Conservation (phyloP, 768 basidiomycete genomes). For the Boletus rubroflammeus region DNA sequence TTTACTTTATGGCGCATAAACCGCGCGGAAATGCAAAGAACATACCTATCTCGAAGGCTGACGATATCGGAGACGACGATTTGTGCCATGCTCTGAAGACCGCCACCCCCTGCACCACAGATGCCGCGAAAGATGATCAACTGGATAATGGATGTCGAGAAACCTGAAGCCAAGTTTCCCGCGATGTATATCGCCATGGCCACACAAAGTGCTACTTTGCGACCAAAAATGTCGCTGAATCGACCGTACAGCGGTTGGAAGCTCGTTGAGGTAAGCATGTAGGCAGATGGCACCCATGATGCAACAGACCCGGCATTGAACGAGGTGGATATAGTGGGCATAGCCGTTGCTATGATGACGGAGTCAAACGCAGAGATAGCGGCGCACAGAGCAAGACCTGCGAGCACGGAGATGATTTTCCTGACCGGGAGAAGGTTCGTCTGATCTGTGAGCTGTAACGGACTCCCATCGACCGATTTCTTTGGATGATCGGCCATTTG, state of each 20-base stretch:
- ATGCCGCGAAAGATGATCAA: slow-evolving; percentile 68
- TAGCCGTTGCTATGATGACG: slow-evolving; percentile 68
- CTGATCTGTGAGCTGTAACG: slow-evolving; percentile 56
- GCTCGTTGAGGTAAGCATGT: slow-evolving; percentile 55
- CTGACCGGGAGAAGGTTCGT: slow-evolving; percentile 69
- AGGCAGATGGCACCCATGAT: slow-evolving; percentile 73
- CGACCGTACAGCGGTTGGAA: slow-evolving; percentile 50
- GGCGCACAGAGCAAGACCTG: slow-evolving; percentile 57
- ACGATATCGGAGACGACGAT: slow-evolving; percentile 75
- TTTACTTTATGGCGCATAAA: neutral
- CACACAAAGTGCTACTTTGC: slow-evolving; percentile 55
- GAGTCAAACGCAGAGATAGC: slow-evolving; percentile 64
- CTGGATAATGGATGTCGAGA: slow-evolving; percentile 60
- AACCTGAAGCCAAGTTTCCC: slow-evolving; percentile 64
- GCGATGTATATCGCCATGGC: slow-evolving; percentile 63
- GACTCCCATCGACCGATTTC: neutral
- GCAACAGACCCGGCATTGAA: slow-evolving; percentile 48
- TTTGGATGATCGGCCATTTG: neutral
- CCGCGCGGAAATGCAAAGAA: neutral
- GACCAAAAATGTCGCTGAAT: slow-evolving; percentile 64
- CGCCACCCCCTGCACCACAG: slow-evolving; percentile 69
- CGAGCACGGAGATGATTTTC: slow-evolving; percentile 60
- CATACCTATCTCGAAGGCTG: slow-evolving; percentile 59
- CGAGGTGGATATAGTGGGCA: slow-evolving; percentile 64
- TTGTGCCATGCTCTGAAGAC: slow-evolving; percentile 64